These are phyloP conservation scores for Phytophthora idaei DNA, from an alignment of 352 stramenopile genomes.

Conservation along the genomic window DNA sequence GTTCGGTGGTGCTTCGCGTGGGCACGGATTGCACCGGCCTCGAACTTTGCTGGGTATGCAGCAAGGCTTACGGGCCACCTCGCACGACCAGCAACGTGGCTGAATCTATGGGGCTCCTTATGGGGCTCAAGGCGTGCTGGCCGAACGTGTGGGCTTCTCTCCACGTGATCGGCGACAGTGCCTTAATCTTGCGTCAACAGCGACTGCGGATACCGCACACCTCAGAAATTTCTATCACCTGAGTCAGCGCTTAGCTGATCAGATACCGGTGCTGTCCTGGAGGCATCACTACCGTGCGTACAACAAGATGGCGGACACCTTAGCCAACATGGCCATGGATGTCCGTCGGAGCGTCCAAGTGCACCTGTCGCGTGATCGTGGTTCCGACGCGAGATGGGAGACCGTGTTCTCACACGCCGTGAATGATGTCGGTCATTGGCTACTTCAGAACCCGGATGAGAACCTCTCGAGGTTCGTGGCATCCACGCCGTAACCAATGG, in stretches of 20 bases:
- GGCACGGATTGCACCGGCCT: not conserved
- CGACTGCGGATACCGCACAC: not conserved
- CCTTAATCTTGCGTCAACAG: not conserved
- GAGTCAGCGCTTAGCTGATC: too few relatives aligned
- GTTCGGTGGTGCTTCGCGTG: not conserved
- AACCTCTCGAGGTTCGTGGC: too few relatives aligned
- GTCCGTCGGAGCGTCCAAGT: too few relatives aligned
- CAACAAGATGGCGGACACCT: not conserved
- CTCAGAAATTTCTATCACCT: too few relatives aligned
- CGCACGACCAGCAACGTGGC: not conserved
- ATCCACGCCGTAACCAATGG: too few relatives aligned
- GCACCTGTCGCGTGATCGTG: too few relatives aligned
- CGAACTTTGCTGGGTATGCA: not conserved
- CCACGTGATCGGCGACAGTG: not conserved
- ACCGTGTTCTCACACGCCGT: too few relatives aligned
- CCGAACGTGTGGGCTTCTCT: not conserved
- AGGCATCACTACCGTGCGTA: not conserved
- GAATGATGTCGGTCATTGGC: too few relatives aligned
- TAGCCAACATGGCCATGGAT: too few relatives aligned
- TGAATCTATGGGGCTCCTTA: not conserved
- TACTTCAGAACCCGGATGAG: too few relatives aligned
- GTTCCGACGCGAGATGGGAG: too few relatives aligned
- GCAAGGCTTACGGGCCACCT: not conserved
- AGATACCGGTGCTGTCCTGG: not conserved
- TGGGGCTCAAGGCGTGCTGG: not conserved